Base-by-base conservation (phyloP, 2,329 filamentous ascomycete genomes). In the Atkinsonella hypoxylon region DNA sequence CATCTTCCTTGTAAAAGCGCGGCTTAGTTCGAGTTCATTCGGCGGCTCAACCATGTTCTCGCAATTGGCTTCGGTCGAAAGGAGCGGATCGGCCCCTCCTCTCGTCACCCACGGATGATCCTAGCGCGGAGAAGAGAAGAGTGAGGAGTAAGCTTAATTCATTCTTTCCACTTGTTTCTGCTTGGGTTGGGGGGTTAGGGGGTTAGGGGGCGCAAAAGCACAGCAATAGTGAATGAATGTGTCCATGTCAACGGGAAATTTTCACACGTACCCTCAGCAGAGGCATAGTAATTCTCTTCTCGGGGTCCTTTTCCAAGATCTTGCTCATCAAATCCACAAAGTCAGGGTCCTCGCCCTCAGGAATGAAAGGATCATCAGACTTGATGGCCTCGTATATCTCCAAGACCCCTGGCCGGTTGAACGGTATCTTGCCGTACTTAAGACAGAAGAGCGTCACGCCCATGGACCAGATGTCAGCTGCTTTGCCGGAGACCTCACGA, bases 391-490 rank as follows among this genome's bases (percentile, higher is more conserved):
- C 83, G 63, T 94, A 97, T 55, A 97, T 79, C 47, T 95, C 90
- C 51, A 96, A 73, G 53, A 96, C 82, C 17, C 81, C 82, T 6
- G 79, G 73, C 51, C 84, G 79, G 60, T 90, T 85, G 62, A 97
- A 98, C 0, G 93, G 93, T 54, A 98, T 84, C 47, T 73, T 76
- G 32, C 93, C 93, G 61, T 95, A 97, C 54, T 86, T 83, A 39
- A 98, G 75, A 64, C 93, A 98, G 64, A 91, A 97, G 2, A 98
- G 73, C 1, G 90, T 95, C 9, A 96, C 84, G 7, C 93, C 93
- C 91, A 97, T 97, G 3, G 91, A 95, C 93, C 93, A 98, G 49
- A 98, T 89, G 67, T 98, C 93, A 4, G 89, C 89, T 4, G 91
- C 89, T 59, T 81, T 86, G 11, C 93, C 93, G 2, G 87, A 91